Conservation (phyloP, 148 eudicot species). For the Pouteria glomerata region DNA sequence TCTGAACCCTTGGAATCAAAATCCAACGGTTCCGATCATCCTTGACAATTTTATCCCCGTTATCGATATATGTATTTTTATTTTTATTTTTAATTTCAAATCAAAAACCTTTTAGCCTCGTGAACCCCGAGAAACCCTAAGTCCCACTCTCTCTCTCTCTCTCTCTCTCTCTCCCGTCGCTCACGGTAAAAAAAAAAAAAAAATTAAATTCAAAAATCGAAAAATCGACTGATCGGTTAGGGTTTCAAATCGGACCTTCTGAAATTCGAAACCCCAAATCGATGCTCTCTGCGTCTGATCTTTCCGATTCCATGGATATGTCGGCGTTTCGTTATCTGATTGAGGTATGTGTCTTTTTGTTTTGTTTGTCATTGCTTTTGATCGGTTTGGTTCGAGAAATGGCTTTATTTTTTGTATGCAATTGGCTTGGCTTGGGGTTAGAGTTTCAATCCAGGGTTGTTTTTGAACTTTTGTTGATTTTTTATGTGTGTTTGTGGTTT, state of each 20-base stretch:
- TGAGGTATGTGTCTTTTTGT: slow-evolving; percentile 18
- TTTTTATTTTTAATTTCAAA: slow-evolving; percentile 16
- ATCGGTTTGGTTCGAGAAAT: not conserved
- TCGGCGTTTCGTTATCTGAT: slow-evolving; percentile 7
- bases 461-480: slow-evolving; percentile 4
- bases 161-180: slow-evolving; percentile 8
- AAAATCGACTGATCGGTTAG: slow-evolving; percentile 26
- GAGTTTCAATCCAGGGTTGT: not conserved
- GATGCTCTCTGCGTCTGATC: slow-evolving; percentile 13
- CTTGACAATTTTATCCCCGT: not conserved
- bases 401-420: not conserved
- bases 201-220: slow-evolving; percentile 7
- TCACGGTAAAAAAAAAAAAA: slow-evolving; percentile 19
- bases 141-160: slow-evolving; percentile 2
- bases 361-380: not conserved
- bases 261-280: slow-evolving; percentile 15
- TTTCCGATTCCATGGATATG: slow-evolving; percentile 8
- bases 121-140: slow-evolving; percentile 45
- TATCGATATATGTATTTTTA: not conserved
- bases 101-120: slow-evolving; percentile 20
- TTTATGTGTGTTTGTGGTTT: slow-evolving; percentile 19
- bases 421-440: not conserved
- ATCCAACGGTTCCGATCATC: slow-evolving; percentile 17
- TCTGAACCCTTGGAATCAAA: slow-evolving; percentile 4
- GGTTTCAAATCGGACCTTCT: slow-evolving; percentile 19